Evolutionary conservation across 768 basidiomycete species (phyloP).

Genomic region (Daedaleopsis sinensis): DNA sequence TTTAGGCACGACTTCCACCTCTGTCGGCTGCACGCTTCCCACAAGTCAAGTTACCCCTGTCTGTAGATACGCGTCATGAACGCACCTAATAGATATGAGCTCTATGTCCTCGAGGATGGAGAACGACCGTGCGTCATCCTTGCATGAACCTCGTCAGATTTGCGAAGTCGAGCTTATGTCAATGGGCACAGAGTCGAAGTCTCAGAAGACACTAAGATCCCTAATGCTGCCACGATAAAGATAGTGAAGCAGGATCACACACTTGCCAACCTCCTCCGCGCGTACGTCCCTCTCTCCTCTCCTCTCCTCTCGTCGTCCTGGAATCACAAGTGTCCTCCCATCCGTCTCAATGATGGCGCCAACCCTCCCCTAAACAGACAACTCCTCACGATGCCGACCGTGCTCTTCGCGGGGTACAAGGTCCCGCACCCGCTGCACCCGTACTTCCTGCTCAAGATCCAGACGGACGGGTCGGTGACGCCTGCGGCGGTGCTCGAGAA

Average conservation of each 20-base stretch:
- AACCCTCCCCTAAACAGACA: conserved; percentile 53
- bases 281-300: conserved; percentile 53
- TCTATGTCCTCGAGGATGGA: conserved; percentile 90
- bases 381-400: conserved; percentile 82
- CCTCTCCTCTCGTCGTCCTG: neutral
- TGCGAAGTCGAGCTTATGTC: conserved; percentile 9
- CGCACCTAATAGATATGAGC: conserved; percentile 90
- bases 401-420: conserved; percentile 97
- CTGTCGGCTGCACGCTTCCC: neutral
- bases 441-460: conserved; percentile 92
- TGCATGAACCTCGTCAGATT: conserved; percentile 11
- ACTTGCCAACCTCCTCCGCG: conserved; percentile 93
- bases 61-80: conserved; percentile 60
- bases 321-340: neutral
- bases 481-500: conserved; percentile 83
- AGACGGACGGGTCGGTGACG: conserved; percentile 87
- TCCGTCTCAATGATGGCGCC: neutral
- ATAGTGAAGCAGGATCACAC: conserved; percentile 98
- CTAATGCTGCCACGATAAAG: conserved; percentile 94
- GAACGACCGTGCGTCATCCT: conserved; percentile 81
- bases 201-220: conserved; percentile 95
- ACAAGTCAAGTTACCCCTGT: conserved; percentile 4
- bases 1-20: neutral
- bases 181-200: conserved; percentile 71
- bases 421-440: conserved; percentile 96